These are phyloP conservation scores for Teunomyces barrocoloradensis DNA, from an alignment of 805 yeast species.

Conservation along the genomic window DNA sequence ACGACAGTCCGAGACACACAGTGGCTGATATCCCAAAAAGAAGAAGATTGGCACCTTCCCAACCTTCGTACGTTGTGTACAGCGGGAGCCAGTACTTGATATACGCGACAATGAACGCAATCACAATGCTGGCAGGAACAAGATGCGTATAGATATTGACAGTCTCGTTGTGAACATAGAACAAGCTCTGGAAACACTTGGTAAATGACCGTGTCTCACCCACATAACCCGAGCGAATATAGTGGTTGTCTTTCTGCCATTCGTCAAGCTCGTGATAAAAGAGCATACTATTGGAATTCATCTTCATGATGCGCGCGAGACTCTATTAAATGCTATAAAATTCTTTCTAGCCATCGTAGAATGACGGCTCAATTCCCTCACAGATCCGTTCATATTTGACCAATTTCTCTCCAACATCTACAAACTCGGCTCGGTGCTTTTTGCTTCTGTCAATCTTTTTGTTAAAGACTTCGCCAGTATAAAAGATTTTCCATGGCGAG, in stretches of 20 bases:
- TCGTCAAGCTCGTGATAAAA: slow-evolving; percentile 58
- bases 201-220: slow-evolving; percentile 48
- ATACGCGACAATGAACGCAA: slow-evolving; percentile 23
- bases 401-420: slow-evolving; percentile 32
- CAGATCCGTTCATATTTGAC: slow-evolving; percentile 54
- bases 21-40: slow-evolving; percentile 58
- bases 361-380: slow-evolving; percentile 57
- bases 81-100: slow-evolving; percentile 23
- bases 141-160: slow-evolving; percentile 71
- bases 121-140: slow-evolving; percentile 39
- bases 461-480: slow-evolving; percentile 40
- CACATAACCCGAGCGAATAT: slow-evolving; percentile 63
- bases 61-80: slow-evolving; percentile 25
- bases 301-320: too few relatives aligned
- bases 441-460: slow-evolving; percentile 27
- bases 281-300: not conserved
- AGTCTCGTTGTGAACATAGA: slow-evolving; percentile 66
- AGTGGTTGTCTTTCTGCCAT: slow-evolving; percentile 77
- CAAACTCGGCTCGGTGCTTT: slow-evolving; percentile 9
- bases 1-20: slow-evolving; percentile 59
- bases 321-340: not conserved
- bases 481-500: slow-evolving; percentile 41
- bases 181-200: slow-evolving; percentile 47
- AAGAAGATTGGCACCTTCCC: slow-evolving; percentile 51
- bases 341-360: slow-evolving; percentile 7